Evolutionary conservation across 2,329 filamentous ascomycete species (phyloP).

Genomic region (Colletotrichum scovillei): DNA sequence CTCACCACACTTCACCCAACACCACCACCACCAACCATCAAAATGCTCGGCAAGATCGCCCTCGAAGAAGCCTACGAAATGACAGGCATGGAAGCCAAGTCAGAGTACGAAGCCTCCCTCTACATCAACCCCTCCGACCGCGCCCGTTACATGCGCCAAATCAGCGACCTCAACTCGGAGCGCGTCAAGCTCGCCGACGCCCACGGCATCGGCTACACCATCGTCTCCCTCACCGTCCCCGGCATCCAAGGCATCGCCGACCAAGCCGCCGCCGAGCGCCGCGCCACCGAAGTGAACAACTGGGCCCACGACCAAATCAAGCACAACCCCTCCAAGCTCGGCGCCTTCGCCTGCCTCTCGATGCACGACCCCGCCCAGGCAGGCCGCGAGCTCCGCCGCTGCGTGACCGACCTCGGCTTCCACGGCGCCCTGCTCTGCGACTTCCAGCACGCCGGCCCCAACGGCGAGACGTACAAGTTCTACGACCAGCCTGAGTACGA

Average conservation of each 20-base stretch:
- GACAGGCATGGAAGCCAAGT: slow-evolving; percentile 68
- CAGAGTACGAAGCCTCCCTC: slow-evolving; percentile 69
- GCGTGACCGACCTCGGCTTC: slow-evolving; percentile 69
- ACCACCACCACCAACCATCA: background rate
- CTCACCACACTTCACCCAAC: background rate
- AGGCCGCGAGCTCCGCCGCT: slow-evolving; percentile 61
- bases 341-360: slow-evolving; percentile 60
- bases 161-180: slow-evolving; percentile 52
- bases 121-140: slow-evolving; percentile 64
- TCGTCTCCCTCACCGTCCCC: slow-evolving; percentile 61
- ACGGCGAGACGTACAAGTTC: slow-evolving; percentile 72
- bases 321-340: slow-evolving; percentile 52
- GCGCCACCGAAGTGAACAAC: slow-evolving; percentile 56
- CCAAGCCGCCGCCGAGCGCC: slow-evolving; percentile 50
- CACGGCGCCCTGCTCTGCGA: slow-evolving; percentile 72
- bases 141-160: slow-evolving; percentile 68
- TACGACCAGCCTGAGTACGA: slow-evolving; percentile 72
- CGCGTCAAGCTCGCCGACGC: slow-evolving; percentile 57
- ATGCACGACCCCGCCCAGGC: slow-evolving; percentile 66
- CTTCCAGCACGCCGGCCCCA: slow-evolving; percentile 66
- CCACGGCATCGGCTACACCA: slow-evolving; percentile 60
- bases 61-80: slow-evolving; percentile 73
- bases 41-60: slow-evolving; percentile 70
- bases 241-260: slow-evolving; percentile 60
- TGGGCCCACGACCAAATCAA: slow-evolving; percentile 52